These are phyloP conservation scores for Escallonia rubra DNA, from an alignment of 129 eudicot species.

Conservation along the genomic window DNA sequence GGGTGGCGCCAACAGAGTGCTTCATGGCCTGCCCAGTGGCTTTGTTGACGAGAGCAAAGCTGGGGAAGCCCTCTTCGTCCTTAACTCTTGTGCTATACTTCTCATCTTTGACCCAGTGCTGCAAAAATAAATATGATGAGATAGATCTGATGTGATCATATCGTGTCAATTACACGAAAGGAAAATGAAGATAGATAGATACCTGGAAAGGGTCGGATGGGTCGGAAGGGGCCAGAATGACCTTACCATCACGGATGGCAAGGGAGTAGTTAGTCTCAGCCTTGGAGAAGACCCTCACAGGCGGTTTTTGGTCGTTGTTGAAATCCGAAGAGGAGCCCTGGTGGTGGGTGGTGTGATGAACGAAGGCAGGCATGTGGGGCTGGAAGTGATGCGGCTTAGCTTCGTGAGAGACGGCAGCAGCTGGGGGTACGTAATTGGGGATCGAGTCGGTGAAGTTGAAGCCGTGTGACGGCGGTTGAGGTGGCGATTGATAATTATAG, in stretches of 20 bases:
- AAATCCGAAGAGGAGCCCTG: conserved; percentile 11
- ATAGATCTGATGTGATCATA: too few species aligned
- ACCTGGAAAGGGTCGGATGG: conserved; percentile 64
- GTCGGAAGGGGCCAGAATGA: conserved; percentile 51
- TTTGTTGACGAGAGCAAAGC: conserved; percentile 74
- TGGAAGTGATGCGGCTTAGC: conserved; percentile 8
- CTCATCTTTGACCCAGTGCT: conserved; percentile 92
- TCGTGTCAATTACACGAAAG: neutral
- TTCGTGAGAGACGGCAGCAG: conserved; percentile 3
- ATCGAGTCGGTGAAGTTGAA: neutral
- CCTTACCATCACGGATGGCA: conserved; percentile 50
- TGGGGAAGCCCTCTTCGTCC: conserved; percentile 77
- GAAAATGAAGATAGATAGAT: neutral
- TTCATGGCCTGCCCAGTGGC: conserved; percentile 83
- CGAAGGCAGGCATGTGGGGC: conserved; percentile 15
- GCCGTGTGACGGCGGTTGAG: neutral
- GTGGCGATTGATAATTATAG: neutral
- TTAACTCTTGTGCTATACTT: conserved; percentile 70
- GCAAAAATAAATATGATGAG: conserved; percentile 1
- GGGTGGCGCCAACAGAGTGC: conserved; percentile 63
- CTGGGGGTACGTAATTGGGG: neutral
- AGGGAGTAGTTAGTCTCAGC: conserved; percentile 59
- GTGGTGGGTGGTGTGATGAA: conserved; percentile 19
- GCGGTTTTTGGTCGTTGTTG: conserved; percentile 27
- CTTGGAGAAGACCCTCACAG: conserved; percentile 52